Evolutionary conservation across 2,329 filamentous ascomycete species (phyloP).

Genomic region (Ambrosiella cleistominuta): DNA sequence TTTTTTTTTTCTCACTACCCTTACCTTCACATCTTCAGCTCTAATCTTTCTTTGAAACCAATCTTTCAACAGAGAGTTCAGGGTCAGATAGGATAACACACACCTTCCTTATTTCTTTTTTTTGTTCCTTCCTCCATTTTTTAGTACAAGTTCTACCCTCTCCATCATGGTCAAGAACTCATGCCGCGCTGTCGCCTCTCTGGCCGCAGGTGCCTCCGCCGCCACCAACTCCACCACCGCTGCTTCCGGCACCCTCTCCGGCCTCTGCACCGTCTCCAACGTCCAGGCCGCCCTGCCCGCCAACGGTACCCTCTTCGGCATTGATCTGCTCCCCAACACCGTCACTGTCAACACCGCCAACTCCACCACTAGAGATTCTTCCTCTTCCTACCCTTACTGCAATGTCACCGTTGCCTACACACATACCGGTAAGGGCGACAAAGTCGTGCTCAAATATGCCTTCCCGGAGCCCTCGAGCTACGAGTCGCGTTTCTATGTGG

Average conservation of each 20-base stretch:
- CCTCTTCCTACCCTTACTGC: conserved; percentile 13
- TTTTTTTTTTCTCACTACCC: background rate
- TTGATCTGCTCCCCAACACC: conserved; percentile 1
- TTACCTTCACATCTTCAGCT: background rate
- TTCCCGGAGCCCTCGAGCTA: conserved; percentile 14
- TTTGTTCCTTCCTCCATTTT: background rate
- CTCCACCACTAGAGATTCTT: background rate
- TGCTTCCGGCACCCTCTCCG: background rate
- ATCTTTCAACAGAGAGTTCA: background rate
- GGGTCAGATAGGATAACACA: background rate
- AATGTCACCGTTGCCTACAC: conserved; percentile 14
- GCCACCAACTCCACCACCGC: conserved; percentile 1
- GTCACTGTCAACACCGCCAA: background rate
- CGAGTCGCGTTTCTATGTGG: conserved; percentile 13
- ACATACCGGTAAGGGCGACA: conserved; percentile 13
- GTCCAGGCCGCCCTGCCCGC: background rate
- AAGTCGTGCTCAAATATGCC: conserved; percentile 12
- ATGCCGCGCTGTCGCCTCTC: background rate
- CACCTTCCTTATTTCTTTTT: background rate
- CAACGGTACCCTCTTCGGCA: background rate
- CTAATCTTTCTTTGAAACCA: background rate
- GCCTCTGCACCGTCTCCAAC: conserved; percentile 2
- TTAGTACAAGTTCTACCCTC: background rate
- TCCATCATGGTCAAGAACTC: conserved; percentile 2
- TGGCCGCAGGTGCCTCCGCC: background rate